Percentiles rank a stretch among this genome's conserved stretches.
Evolutionary conservation across 768 basidiomycete genomes (phyloP).

Genomic region (Asterophora parasitica): DNA sequence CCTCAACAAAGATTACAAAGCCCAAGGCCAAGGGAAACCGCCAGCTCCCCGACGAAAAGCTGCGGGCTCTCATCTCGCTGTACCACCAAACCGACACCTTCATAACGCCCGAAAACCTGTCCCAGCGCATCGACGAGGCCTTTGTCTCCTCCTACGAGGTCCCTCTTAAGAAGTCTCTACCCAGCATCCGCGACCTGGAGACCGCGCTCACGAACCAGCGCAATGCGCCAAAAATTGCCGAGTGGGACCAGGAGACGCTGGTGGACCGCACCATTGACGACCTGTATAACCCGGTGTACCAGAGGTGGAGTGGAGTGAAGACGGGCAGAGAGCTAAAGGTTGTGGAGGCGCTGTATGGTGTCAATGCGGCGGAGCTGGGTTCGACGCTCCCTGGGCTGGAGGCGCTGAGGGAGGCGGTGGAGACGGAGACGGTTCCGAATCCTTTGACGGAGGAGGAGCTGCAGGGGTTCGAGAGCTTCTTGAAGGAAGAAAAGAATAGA

Average conservation of each 20-base stretch:
- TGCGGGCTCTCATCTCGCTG: slow-evolving; percentile 71
- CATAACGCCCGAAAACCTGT: slow-evolving; percentile 68
- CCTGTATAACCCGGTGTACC: background rate
- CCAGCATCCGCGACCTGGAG: slow-evolving; percentile 17
- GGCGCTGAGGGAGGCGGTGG: slow-evolving; percentile 34
- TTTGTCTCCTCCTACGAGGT: slow-evolving; percentile 32
- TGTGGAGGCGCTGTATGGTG: slow-evolving; percentile 50
- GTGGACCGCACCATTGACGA: background rate
- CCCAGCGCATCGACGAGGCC: slow-evolving; percentile 56
- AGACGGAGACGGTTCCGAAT: slow-evolving; percentile 10
- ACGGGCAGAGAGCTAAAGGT: slow-evolving; percentile 38
- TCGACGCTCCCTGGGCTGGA: slow-evolving; percentile 41
- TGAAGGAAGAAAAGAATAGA: background rate
- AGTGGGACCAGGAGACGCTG: slow-evolving; percentile 27
- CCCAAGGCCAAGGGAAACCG: slow-evolving; percentile 23
- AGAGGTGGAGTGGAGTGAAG: slow-evolving; percentile 25
- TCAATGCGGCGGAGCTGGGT: slow-evolving; percentile 24
- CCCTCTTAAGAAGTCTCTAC: background rate
- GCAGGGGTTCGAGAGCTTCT: background rate
- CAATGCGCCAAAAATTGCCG: slow-evolving; percentile 32
- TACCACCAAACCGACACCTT: slow-evolving; percentile 74
- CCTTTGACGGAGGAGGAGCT: background rate
- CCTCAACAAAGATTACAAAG: slow-evolving; percentile 19
- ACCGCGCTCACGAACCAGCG: slow-evolving; percentile 20
- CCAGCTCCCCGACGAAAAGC: slow-evolving; percentile 47